Base-by-base conservation (phyloP, 257 asterid genomes). In the Perilla frutescens region DNA sequence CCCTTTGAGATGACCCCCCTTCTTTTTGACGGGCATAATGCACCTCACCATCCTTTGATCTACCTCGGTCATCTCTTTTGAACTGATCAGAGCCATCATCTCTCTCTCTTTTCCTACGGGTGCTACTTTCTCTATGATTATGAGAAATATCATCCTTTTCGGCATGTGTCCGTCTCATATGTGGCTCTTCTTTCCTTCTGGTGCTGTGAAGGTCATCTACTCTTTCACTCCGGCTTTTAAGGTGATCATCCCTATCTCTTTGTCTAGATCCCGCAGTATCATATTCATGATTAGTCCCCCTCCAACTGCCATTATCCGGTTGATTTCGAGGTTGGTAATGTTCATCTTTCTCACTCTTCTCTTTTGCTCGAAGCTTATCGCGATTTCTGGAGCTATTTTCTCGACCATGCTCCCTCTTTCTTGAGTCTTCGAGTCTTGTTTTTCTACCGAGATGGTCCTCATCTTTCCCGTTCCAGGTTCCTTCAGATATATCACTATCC, bases 51-150 rank as follows among this genome's bases (percentile, higher is more conserved):
- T 91, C 89, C 82, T 85, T 87, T 70, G 76, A 54, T 78, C 88
- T 87, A 70, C 80, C 76, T 66, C 65, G 87, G 50, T 84, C 96
- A 61, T 93, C 96, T 80, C 92, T 81, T 81, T 87, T 91, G 68
- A 89, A 76, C 81, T 75, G 91, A 84, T 89, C 97, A 68, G 88
- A 77, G 79, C 76, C 80, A 79, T 87, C 96, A 73, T 88, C 96
- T 79, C 92, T 90, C 68, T 89, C 98, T 83, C 96, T 86, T 84
- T 84, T 92, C 80, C 93, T 79, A 29, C 88, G 86, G 80, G 84
- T 82, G 82, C 84, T 85, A 78, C 77, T 82, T 74, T 91, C 99
- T 79, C 91, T 83, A 54, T 83, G 85, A 63, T 76, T 76, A 78
- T 82, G 86, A 66, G 83, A 62, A 49, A 75, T 68, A 61, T 82